Percentiles rank a stretch among this genome's conserved stretches.
Evolutionary conservation across 192 early-diverging fungal species (phyloP).

Genomic region (Coemansia sp.): DNA sequence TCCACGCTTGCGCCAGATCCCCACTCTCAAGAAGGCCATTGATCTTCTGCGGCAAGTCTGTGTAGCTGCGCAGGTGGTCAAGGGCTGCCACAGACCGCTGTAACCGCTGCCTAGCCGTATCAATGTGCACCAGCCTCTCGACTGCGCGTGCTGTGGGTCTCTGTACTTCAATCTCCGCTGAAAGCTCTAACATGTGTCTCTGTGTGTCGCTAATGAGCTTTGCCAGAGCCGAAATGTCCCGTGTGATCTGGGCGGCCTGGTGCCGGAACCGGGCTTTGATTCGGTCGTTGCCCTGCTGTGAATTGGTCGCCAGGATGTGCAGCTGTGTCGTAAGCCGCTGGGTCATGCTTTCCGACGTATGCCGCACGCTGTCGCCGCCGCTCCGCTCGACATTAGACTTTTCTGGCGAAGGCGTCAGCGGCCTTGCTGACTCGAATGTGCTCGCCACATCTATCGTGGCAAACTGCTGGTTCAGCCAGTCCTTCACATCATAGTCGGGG

Average conservation of each 20-base stretch:
- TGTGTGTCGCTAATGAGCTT: conserved; percentile 36
- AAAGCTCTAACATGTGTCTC: conserved; percentile 16
- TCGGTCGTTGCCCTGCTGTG: conserved; percentile 49
- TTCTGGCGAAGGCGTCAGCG: neutral
- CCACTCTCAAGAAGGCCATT: conserved; percentile 20
- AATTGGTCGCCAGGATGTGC: conserved; percentile 43
- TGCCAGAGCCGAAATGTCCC: conserved; percentile 34
- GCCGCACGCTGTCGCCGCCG: conserved; percentile 1
- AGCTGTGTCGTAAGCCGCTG: conserved; percentile 47
- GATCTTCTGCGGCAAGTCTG: conserved; percentile 39
- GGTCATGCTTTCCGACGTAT: conserved; percentile 11
- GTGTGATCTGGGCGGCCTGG: conserved; percentile 38
- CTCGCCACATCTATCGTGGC: conserved; percentile 11
- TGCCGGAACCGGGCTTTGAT: conserved; percentile 49
- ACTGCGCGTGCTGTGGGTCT: conserved; percentile 19
- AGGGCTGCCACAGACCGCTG: conserved; percentile 29
- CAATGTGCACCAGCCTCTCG: conserved; percentile 27
- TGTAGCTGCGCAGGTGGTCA: conserved; percentile 33
- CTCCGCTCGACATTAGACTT: neutral
- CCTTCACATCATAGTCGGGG: conserved; percentile 32
- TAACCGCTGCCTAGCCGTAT: conserved; percentile 17
- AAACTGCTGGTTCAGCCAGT: conserved; percentile 49
- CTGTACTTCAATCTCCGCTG: conserved; percentile 18
- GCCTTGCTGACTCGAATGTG: neutral
- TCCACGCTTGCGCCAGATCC: conserved; percentile 37